phyloP scores from a whole-genome alignment of 2,329 filamentous ascomycete species.

The Trichophyton rubrum region DNA sequence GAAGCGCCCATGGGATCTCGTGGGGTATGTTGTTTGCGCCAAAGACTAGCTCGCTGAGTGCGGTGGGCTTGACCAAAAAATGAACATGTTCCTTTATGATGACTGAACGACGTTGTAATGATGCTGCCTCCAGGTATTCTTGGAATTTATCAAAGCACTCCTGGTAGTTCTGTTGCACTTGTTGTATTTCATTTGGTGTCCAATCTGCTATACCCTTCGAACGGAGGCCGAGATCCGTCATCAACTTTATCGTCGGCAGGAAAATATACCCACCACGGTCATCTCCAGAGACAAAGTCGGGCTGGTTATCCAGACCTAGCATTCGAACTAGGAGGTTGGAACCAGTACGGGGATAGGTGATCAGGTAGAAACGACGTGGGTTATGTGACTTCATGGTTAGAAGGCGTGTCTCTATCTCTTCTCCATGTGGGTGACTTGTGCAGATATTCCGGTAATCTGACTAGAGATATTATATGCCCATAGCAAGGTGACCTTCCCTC shows the following conservation, averaged over 20 bases:
- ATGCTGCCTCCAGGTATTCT: conserved; percentile 14
- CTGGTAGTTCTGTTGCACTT: conserved; percentile 18
- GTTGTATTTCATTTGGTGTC: conserved; percentile 17
- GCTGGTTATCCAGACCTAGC: conserved; percentile 19
- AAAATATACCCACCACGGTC: conserved; percentile 21
- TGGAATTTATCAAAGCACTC: conserved; percentile 19
- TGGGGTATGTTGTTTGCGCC: not conserved
- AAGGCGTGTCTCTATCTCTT: not conserved
- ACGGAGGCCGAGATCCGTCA: conserved; percentile 6
- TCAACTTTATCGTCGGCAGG: conserved; percentile 12
- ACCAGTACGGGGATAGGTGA: conserved; percentile 21
- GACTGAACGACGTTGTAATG: conserved; percentile 17
- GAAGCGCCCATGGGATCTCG: conserved; percentile 7
- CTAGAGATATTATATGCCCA: not conserved
- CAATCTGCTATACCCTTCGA: conserved; percentile 16
- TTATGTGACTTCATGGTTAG: not conserved
- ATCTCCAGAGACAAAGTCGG: conserved; percentile 12
- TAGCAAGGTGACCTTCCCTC: not conserved
- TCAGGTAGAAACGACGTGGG: conserved; percentile 13
- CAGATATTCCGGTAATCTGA: not conserved
- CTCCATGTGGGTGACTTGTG: not conserved
- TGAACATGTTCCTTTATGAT: conserved; percentile 27
- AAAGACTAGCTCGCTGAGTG: conserved; percentile 3
- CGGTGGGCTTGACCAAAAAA: conserved; percentile 12
- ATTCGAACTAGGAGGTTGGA: conserved; percentile 23